Base-by-base conservation (phyloP, 306 rosid genomes). In the Psophocarpus tetragonolobus region DNA sequence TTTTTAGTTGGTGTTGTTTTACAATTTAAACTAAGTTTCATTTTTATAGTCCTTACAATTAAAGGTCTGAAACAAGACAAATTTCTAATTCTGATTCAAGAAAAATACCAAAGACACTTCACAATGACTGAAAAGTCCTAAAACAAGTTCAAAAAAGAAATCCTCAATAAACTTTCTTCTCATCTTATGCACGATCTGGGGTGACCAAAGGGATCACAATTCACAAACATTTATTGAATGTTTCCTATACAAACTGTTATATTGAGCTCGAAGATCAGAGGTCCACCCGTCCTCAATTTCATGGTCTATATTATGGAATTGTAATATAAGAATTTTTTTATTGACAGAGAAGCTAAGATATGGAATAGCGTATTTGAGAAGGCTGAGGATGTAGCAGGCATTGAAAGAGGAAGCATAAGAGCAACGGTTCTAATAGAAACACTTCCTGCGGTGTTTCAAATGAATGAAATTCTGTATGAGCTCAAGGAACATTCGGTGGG, bases 391-490 rank as follows among this genome's bases (percentile, higher is more conserved):
- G 84, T 70, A 74, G 92, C 66, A 29, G 88, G 96, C 39, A 89
- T 92, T 15, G 93, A 92, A 81, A 88, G 76, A 71, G 97, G 98
- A 72, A 95, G 97, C 90, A 95, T 95, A 4, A 87, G 97, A 72
- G 97, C 91, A 1, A 95, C 98, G 4, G 93, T 91, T 80, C 83
- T 95, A 26, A 95, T 91, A 30, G 98, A 95, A 81, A 95, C 97
- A 58, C 96, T 92, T 44, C 98, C 97, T 3, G 92, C 97, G 0
- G 97, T 85, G 83, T 95, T 92, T 82, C 97, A 92, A 84, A 95
- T 95, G 98, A 78, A 95, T 75, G 98, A 95, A 66, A 89, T 95
- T 63, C 91, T 92, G 14, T 88, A 95, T 83, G 97, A 95, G 78
- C 87, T 91, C n/a, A 90, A 90, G 82, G 92, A 95, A 14, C 97